Percentiles rank a stretch among this genome's conserved stretches.
Conservation (phyloP, 75 land plant genomes). For the Adiantum capillusveneris region DNA sequence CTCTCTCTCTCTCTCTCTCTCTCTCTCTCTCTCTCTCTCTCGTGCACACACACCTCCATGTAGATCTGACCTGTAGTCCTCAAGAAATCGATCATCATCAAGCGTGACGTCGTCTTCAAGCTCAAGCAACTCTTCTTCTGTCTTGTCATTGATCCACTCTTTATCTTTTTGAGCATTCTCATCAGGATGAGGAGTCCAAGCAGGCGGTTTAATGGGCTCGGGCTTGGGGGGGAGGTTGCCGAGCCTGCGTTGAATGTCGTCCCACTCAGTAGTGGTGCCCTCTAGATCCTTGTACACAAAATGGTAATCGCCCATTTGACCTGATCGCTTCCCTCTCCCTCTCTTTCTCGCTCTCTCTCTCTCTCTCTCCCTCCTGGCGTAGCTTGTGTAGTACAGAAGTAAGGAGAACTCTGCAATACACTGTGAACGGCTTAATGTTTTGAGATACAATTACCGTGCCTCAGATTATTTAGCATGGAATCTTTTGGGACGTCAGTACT, state of each 20-base stretch:
- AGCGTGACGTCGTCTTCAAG: slow-evolving; percentile 68
- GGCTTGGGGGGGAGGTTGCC: slow-evolving; percentile 87
- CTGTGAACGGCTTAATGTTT: too few species aligned
- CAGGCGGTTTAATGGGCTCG: slow-evolving; percentile 57
- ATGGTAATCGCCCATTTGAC: slow-evolving; percentile 80
- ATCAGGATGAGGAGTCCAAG: slow-evolving; percentile 55
- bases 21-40: too few species aligned
- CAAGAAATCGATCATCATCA: slow-evolving; percentile 89
- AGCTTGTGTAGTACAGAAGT: too few species aligned
- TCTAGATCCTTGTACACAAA: slow-evolving; percentile 95
- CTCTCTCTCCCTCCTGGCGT: too few species aligned
- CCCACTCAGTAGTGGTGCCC: slow-evolving; percentile 92
- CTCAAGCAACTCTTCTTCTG: slow-evolving; percentile 77
- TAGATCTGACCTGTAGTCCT: slow-evolving; percentile 66
- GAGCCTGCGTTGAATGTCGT: slow-evolving; percentile 80
- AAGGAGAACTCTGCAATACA: too few species aligned
- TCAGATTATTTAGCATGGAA: too few species aligned
- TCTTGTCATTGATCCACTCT: slow-evolving; percentile 66
- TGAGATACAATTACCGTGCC: too few species aligned
- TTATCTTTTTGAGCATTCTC: slow-evolving; percentile 37
- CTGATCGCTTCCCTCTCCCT: too few species aligned
- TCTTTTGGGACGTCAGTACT: too few species aligned
- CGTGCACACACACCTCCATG: not conserved
- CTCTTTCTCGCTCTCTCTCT: too few species aligned
- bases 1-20: too few species aligned